These are phyloP conservation scores for Cladobotryum protrusum DNA, from an alignment of 2,329 filamentous ascomycete genomes.

Conservation along the genomic window DNA sequence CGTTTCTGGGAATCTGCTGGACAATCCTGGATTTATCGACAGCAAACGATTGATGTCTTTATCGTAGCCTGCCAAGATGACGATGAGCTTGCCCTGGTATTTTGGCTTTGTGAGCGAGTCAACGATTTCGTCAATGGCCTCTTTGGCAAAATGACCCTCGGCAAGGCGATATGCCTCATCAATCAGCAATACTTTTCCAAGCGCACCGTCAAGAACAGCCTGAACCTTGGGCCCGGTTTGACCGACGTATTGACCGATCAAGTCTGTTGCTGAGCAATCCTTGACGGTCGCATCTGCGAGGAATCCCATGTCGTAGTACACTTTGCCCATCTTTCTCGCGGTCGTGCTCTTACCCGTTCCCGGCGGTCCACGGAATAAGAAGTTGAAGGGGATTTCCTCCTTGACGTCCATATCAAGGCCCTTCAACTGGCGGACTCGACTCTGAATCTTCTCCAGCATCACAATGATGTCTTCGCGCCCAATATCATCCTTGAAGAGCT, in stretches of 20 bases:
- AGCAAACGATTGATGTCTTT: conserved; percentile 59
- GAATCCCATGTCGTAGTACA: conserved; percentile 71
- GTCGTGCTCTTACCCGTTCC: conserved; percentile 70
- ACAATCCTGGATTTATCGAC: conserved; percentile 54
- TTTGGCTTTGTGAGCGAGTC: conserved; percentile 47
- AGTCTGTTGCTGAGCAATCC: conserved; percentile 61
- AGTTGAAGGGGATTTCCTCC: conserved; percentile 56
- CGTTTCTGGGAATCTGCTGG: conserved; percentile 57
- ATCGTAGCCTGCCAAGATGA: conserved; percentile 65
- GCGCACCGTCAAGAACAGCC: conserved; percentile 48
- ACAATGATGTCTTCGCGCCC: conserved; percentile 51
- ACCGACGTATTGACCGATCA: conserved; percentile 63
- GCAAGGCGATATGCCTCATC: conserved; percentile 64
- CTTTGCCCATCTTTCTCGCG: conserved; percentile 66
- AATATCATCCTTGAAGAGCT: conserved; percentile 53
- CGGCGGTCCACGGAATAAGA: conserved; percentile 59
- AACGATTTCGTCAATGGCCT: conserved; percentile 49
- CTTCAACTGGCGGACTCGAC: conserved; percentile 29
- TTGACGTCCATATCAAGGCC: conserved; percentile 20
- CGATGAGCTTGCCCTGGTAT: conserved; percentile 54
- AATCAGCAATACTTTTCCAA: conserved; percentile 63
- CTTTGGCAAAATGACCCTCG: conserved; percentile 50
- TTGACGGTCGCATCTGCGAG: conserved; percentile 53
- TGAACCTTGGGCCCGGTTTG: conserved; percentile 64
- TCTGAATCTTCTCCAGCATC: conserved; percentile 49